Percentiles rank a stretch among this genome's conserved stretches.
Evolutionary conservation across 179 eudicot genomes (phyloP).

Genomic region (Beta lomatogona): DNA sequence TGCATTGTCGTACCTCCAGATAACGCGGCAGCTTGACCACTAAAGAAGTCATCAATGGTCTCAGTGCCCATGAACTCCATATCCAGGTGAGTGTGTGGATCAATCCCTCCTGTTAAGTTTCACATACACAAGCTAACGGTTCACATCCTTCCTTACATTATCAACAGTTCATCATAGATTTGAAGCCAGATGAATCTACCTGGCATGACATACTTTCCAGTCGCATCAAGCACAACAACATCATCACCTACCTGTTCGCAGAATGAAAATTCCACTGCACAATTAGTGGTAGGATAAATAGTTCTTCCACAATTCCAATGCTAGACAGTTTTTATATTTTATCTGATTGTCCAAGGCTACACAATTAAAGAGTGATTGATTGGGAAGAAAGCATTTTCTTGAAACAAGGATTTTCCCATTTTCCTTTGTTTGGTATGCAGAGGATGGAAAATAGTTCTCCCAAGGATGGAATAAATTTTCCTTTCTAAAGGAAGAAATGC

Average conservation of each 20-base stretch:
- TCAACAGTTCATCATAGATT: background rate
- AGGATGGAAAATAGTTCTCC: too few species aligned
- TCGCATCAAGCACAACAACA: slow-evolving; percentile 77
- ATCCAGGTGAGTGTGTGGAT: slow-evolving; percentile 91
- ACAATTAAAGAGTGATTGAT: too few species aligned
- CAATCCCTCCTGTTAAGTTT: slow-evolving; percentile 77
- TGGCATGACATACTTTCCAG: slow-evolving; percentile 97
- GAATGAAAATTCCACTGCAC: slow-evolving; percentile 13
- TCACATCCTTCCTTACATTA: background rate
- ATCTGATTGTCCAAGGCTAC: too few species aligned
- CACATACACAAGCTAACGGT: slow-evolving; percentile 1
- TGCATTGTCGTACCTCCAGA: slow-evolving; percentile 99
- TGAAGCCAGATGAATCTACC: slow-evolving; percentile 42
- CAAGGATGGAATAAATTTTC: too few species aligned
- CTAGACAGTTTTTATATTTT: background rate
- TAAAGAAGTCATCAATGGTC: slow-evolving; percentile 88
- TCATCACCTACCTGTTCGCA: slow-evolving; percentile 74
- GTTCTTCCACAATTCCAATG: background rate
- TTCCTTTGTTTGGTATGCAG: too few species aligned
- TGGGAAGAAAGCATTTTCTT: too few species aligned
- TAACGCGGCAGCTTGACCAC: slow-evolving; percentile 96
- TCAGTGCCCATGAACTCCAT: slow-evolving; percentile 83
- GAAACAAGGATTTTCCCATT: too few species aligned
- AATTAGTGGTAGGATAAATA: background rate
- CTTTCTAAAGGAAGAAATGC: too few species aligned